Conservation (phyloP, 106 monocot genomes). For the Dactylorhiza incarnata region DNA sequence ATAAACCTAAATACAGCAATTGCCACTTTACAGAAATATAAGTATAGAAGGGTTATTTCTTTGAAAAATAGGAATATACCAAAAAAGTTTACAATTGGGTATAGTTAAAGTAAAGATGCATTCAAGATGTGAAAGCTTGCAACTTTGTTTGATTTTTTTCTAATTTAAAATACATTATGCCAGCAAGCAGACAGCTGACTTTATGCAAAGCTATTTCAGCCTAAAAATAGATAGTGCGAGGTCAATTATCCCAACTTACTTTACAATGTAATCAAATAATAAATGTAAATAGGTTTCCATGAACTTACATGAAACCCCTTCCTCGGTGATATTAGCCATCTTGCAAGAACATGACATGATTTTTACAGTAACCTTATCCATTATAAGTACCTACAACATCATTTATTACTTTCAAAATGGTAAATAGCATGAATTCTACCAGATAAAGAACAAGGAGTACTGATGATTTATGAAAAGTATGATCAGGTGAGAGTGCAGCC, state of each 20-base stretch:
- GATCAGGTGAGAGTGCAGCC: neutral
- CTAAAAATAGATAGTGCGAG: neutral
- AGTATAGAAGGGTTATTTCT: neutral
- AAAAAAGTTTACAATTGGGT: neutral
- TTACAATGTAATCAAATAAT: neutral
- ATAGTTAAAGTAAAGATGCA: neutral
- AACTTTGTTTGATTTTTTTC: neutral
- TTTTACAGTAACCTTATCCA: conserved; percentile 92
- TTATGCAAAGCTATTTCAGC: neutral
- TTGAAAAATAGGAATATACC: neutral
- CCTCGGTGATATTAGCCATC: conserved; percentile 93
- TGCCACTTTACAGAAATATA: neutral
- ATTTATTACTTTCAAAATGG: neutral
- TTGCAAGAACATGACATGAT: conserved; percentile 95
- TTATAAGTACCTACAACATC: conserved; percentile 63
- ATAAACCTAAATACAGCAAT: neutral
- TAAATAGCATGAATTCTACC: neutral
- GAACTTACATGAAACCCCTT: conserved; percentile 91
- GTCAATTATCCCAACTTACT: neutral
- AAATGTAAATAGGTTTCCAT: neutral
- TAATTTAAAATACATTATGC: neutral
- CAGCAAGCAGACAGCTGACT: neutral
- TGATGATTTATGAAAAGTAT: neutral
- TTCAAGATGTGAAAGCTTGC: conserved; percentile 3
- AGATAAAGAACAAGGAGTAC: neutral